Evolutionary conservation across 2,329 filamentous ascomycete species (phyloP).

Genomic region (Colletotrichum euphorbiae): DNA sequence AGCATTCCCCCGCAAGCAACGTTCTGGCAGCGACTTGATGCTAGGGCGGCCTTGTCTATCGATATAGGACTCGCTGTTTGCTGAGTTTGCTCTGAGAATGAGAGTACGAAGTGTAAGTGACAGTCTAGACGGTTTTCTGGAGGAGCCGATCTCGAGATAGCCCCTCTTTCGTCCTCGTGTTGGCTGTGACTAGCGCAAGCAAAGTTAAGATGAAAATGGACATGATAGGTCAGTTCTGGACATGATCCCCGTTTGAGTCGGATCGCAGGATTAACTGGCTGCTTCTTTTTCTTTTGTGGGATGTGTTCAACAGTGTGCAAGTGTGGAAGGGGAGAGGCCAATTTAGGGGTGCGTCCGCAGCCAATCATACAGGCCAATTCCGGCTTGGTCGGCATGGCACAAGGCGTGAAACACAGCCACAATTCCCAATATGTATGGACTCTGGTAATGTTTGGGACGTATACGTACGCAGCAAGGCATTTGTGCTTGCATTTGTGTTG

Average conservation of each 20-base stretch:
- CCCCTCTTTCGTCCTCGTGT: conserved; percentile 13
- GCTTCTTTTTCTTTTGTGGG: conserved; percentile 7
- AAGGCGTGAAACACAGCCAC: conserved; percentile 39
- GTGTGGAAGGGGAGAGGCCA: not conserved
- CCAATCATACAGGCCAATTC: conserved; percentile 32
- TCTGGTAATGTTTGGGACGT: no score
- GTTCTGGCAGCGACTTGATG: conserved; percentile 25
- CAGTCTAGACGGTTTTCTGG: no score
- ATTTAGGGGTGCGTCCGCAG: not conserved
- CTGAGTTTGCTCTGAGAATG: not conserved
- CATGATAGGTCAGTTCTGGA: not conserved
- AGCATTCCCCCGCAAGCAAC: conserved; percentile 37
- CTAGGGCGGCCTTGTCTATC: not conserved
- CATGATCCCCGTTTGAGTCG: conserved; percentile 7
- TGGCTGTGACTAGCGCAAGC: not conserved
- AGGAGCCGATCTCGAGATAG: not conserved
- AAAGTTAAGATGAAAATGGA: conserved; percentile 1
- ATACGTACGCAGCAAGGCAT: no score
- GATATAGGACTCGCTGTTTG: no score
- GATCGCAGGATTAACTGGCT: not conserved
- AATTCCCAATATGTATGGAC: no score
- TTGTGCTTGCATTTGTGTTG: no score
- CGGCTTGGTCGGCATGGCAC: conserved; percentile 22
- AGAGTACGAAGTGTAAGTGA: conserved; percentile 1
- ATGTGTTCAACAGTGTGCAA: not conserved